phyloP scores from a whole-genome alignment of 805 yeast species.

The Nakazawaea ambrosiae region DNA sequence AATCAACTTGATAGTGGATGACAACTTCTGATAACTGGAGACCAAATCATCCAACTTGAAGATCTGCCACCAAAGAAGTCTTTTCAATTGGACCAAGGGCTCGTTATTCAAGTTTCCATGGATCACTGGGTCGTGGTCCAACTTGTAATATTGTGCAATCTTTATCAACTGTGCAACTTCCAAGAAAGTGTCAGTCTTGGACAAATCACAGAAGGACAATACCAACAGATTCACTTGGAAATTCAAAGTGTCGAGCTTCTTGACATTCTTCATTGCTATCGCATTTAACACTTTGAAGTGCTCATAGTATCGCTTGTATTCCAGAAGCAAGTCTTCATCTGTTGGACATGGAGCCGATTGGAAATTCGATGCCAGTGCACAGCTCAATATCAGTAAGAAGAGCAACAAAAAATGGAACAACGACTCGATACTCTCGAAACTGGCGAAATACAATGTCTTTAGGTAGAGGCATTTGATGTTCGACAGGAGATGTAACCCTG shows the following conservation, averaged over 20 bases:
- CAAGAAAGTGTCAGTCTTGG: constrained; percentile 48
- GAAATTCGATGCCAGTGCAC: constrained; percentile 51
- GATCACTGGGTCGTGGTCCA: constrained; percentile 45
- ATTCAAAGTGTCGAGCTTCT: constrained; percentile 35
- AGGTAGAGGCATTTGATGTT: neutral
- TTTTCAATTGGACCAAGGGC: constrained; percentile 37
- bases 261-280: constrained; percentile 31
- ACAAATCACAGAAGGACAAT: constrained; percentile 17
- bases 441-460: neutral
- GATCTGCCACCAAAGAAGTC: constrained; percentile 54
- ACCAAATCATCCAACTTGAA: constrained; percentile 23
- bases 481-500: neutral
- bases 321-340: constrained; percentile 10
- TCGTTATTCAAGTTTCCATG: constrained; percentile 37
- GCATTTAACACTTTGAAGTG: constrained; percentile 44
- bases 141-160: constrained; percentile 42
- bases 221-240: constrained; percentile 25
- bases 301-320: neutral
- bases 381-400: constrained; percentile 39
- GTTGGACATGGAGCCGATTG: constrained; percentile 31
- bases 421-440: neutral
- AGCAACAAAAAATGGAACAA: neutral
- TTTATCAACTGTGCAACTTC: constrained; percentile 46
- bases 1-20: constrained; percentile 17
- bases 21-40: constrained; percentile 18